Evolutionary conservation across 768 basidiomycete genomes (phyloP).

Genomic region (Auriscalpium microsporum): DNA sequence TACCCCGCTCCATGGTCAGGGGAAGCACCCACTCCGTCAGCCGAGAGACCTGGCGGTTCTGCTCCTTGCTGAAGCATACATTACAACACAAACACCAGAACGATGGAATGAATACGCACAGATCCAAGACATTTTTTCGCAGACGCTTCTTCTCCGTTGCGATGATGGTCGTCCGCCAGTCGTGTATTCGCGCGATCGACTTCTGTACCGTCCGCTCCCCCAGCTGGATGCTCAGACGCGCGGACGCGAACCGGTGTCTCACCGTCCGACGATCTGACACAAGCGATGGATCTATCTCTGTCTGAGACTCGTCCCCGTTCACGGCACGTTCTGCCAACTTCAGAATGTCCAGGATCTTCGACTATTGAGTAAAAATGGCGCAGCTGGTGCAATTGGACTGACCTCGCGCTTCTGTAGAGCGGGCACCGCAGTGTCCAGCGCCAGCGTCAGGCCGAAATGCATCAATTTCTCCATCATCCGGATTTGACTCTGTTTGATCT

Average conservation of each 20-base stretch:
- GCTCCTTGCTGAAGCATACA: slow-evolving; percentile 53
- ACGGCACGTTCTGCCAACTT: slow-evolving; percentile 45
- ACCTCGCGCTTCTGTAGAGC: slow-evolving; percentile 71
- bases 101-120: slow-evolving; percentile 35
- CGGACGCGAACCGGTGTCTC: slow-evolving; percentile 44
- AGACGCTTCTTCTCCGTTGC: slow-evolving; percentile 63
- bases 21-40: slow-evolving; percentile 53
- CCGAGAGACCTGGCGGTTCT: slow-evolving; percentile 56
- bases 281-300: slow-evolving; percentile 44
- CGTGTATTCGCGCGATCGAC: slow-evolving; percentile 50
- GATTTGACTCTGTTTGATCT: slow-evolving; percentile 36
- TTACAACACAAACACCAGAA: background rate
- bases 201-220: slow-evolving; percentile 58
- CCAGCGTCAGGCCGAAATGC: slow-evolving; percentile 61
- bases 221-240: slow-evolving; percentile 52
- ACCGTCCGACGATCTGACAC: slow-evolving; percentile 45
- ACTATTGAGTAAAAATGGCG: background rate
- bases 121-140: slow-evolving; percentile 63
- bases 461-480: slow-evolving; percentile 62
- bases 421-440: slow-evolving; percentile 53
- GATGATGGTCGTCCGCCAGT: slow-evolving; percentile 67
- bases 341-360: slow-evolving; percentile 51
- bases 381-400: background rate
- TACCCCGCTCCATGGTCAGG: slow-evolving; percentile 66
- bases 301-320: slow-evolving; percentile 36